Evolutionary conservation across 495 filamentous ascomycete genomes (phyloP).

Genomic region (Daldinia caldariorum): DNA sequence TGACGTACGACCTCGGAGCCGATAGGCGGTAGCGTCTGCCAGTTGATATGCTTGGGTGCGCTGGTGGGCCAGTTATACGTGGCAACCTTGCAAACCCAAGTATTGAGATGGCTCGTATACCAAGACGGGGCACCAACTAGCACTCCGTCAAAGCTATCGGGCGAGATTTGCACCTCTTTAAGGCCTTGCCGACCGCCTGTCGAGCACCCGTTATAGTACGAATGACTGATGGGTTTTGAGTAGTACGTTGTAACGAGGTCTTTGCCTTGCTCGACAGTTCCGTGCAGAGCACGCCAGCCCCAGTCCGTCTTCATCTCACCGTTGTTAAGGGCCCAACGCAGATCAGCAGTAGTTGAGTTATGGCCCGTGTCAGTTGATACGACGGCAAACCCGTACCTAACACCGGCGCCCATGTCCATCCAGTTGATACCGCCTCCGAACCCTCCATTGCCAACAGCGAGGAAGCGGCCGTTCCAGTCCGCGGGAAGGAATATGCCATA

Average conservation of each 20-base stretch:
- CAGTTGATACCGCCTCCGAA: constrained; percentile 65
- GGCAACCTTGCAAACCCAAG: constrained; percentile 56
- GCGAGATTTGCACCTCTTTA: constrained; percentile 62
- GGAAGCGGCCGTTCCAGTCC: constrained; percentile 61
- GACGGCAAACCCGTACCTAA: constrained; percentile 60
- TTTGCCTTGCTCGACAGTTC: constrained; percentile 54
- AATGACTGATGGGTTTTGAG: constrained; percentile 50
- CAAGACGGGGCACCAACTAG: constrained; percentile 68
- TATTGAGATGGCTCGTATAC: constrained; percentile 63
- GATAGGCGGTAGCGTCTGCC: constrained; percentile 61
- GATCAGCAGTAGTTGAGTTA: constrained; percentile 51
- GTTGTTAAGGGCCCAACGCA: constrained; percentile 59
- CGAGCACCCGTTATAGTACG: constrained; percentile 67
- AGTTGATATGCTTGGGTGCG: constrained; percentile 62
- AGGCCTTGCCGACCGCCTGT: constrained; percentile 68
- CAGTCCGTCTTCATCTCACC: constrained; percentile 54
- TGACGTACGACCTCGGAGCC: constrained; percentile 68
- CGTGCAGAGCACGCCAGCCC: constrained; percentile 63
- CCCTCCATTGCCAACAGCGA: constrained; percentile 61
- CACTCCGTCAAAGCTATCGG: constrained; percentile 72
- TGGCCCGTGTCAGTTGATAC: constrained; percentile 68
- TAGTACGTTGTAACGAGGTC: constrained; percentile 55
- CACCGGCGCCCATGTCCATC: constrained; percentile 61
- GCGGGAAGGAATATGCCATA: constrained; percentile 63
- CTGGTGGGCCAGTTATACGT: constrained; percentile 53